Conservation (phyloP, 1,284 basidiomycete species). For the Sanguinoderma infundibulare region DNA sequence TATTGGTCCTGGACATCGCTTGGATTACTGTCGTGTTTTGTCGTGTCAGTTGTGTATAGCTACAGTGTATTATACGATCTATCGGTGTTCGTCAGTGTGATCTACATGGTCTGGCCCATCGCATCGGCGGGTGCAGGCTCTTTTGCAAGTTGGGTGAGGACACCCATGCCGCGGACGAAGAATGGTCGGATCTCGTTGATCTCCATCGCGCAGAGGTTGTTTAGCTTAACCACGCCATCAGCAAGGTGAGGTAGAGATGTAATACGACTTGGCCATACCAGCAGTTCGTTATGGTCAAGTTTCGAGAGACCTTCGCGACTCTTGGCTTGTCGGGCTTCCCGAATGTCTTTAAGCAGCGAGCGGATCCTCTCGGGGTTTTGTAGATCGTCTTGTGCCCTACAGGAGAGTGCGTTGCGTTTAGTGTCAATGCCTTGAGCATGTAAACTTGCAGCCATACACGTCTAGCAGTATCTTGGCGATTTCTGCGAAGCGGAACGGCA, state of each 20-base stretch:
- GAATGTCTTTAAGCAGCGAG: constrained; percentile 88
- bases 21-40: background rate
- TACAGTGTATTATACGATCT: background rate
- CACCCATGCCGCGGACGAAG: constrained; percentile 83
- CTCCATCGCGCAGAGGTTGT: constrained; percentile 88
- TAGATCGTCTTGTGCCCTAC: constrained; percentile 90
- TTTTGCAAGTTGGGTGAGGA: constrained; percentile 54
- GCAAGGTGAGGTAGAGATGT: background rate
- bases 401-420: background rate
- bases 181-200: constrained; percentile 92
- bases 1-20: background rate
- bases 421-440: background rate
- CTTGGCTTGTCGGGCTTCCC: constrained; percentile 94
- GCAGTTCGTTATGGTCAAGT: constrained; percentile 78
- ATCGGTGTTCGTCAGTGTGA: background rate
- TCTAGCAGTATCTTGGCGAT: constrained; percentile 90
- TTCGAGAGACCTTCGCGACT: constrained; percentile 81
- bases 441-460: constrained; percentile 61
- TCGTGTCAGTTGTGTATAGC: background rate
- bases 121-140: constrained; percentile 32
- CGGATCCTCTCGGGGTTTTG: constrained; percentile 82
- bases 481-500: constrained; percentile 90
- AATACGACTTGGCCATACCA: constrained; percentile 62
- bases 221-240: constrained; percentile 56
- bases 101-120: constrained; percentile 20